phyloP scores from a whole-genome alignment of 352 stramenopile genomes.

The Pythium dissimile region DNA sequence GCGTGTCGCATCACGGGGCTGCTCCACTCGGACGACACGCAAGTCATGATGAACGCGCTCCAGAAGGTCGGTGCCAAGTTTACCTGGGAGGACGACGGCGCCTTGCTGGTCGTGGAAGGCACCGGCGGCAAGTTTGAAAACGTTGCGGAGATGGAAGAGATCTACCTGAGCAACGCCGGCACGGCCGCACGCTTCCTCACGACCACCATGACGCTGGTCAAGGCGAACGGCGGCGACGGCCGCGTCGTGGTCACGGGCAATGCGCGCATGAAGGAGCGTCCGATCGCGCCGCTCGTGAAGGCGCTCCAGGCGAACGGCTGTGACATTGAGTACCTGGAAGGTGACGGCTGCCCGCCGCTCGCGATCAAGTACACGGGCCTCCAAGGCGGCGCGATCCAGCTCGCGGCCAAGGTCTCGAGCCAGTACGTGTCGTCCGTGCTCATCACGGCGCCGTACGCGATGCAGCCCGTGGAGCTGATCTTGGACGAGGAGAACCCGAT shows the following conservation, averaged over 20 bases:
- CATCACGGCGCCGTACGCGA: slow-evolving; percentile 91
- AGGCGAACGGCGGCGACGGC: slow-evolving; percentile 25
- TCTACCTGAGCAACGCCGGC: slow-evolving; percentile 87
- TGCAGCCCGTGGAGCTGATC: slow-evolving; percentile 74
- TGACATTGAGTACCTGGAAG: slow-evolving; percentile 63
- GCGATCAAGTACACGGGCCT: slow-evolving; percentile 72
- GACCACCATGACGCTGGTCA: slow-evolving; percentile 81
- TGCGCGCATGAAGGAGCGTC: slow-evolving; percentile 95
- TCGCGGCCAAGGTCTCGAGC: slow-evolving; percentile 93
- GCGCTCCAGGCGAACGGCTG: slow-evolving; percentile 90
- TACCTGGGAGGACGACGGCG: slow-evolving; percentile 70
- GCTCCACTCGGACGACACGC: slow-evolving; percentile 96
- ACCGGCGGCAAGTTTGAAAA: slow-evolving; percentile 61
- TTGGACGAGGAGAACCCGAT: slow-evolving; percentile 96
- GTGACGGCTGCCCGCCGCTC: slow-evolving; percentile 69
- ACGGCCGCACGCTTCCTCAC: slow-evolving; percentile 95
- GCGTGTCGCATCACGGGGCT: slow-evolving; percentile 86
- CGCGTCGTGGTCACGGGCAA: slow-evolving; percentile 91
- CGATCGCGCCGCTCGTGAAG: slow-evolving; percentile 94
- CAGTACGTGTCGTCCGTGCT: slow-evolving; percentile 97
- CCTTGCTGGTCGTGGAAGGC: slow-evolving; percentile 71
- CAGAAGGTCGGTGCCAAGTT: slow-evolving; percentile 88
- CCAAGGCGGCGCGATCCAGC: slow-evolving; percentile 62
- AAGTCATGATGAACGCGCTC: slow-evolving; percentile 97
- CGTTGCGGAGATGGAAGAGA: slow-evolving; percentile 49